These are phyloP conservation scores for Diutina rugosa DNA, from an alignment of 1,139 yeast genomes.

Conservation along the genomic window DNA sequence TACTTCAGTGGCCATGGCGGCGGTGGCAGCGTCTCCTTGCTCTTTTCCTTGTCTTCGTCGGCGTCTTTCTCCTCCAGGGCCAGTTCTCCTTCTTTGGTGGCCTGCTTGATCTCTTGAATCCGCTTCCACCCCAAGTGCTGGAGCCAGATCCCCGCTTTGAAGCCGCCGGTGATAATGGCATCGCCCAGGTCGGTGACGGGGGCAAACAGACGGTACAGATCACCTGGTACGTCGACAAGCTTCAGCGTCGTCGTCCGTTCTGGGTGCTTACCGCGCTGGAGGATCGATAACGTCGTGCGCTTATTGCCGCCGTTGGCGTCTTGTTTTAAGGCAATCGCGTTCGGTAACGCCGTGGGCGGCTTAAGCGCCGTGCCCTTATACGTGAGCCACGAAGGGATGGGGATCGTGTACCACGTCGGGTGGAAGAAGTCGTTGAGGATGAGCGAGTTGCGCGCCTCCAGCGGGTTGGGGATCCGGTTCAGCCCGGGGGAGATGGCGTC, in stretches of 20 bases:
- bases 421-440: constrained; percentile 63
- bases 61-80: constrained; percentile 1
- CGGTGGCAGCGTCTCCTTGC: background rate
- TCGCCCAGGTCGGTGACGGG: constrained; percentile 65
- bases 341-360: constrained; percentile 9
- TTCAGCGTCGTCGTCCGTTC: background rate
- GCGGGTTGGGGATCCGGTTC: constrained; percentile 38
- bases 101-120: constrained; percentile 19
- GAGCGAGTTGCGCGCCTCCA: constrained; percentile 47
- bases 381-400: constrained; percentile 72
- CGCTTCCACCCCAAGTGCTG: constrained; percentile 55
- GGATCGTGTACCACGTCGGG: constrained; percentile 78
- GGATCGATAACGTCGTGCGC: background rate
- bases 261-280: background rate
- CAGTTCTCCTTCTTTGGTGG: constrained; percentile 6
- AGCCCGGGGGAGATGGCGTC: constrained; percentile 1
- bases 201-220: constrained; percentile 46
- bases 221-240: background rate
- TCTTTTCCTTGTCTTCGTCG: constrained; percentile 3
- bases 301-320: background rate
- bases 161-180: constrained; percentile 48
- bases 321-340: background rate
- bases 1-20: background rate
- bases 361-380: constrained; percentile 24
- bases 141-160: constrained; percentile 66